A percentile compares a stretch with the other conserved stretches of the same genome.
Evolutionary conservation across 176 grass and related monocot species (phyloP).

Genomic region (Urochloa ruziziensis): DNA sequence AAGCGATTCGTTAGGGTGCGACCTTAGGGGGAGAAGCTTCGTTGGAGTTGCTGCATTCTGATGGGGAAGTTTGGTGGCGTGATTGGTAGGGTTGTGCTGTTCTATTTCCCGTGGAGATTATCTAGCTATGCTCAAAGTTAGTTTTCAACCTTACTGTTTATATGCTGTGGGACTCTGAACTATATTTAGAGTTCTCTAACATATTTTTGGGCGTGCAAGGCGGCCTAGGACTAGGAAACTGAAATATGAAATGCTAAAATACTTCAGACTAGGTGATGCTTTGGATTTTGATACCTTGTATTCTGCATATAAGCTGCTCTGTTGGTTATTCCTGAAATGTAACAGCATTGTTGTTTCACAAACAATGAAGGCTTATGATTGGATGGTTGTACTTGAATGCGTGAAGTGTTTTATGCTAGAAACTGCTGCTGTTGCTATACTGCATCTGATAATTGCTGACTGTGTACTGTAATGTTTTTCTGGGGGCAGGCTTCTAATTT

Average conservation of each 20-base stretch:
- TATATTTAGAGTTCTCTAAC: background rate
- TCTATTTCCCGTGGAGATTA: background rate
- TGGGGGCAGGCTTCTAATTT: background rate
- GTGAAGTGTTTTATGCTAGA: background rate
- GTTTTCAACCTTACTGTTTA: background rate
- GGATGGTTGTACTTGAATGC: background rate
- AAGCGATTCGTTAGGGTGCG: background rate
- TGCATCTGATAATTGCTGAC: background rate
- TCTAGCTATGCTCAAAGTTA: background rate
- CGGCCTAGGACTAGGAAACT: background rate
- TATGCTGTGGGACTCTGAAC: background rate
- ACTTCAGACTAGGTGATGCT: background rate
- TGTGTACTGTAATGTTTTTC: background rate
- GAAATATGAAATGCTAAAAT: background rate
- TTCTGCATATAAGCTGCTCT: background rate
- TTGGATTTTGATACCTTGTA: background rate
- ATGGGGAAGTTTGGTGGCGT: background rate
- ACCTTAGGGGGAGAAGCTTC: background rate
- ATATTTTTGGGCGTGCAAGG: background rate
- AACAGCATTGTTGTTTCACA: background rate
- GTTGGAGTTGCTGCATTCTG: constrained; percentile 25
- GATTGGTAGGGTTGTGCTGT: background rate
- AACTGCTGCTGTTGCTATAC: background rate
- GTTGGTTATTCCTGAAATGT: background rate
- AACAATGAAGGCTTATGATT: background rate